Base-by-base conservation (phyloP, 768 basidiomycete species). In the Suillus subluteus region DNA sequence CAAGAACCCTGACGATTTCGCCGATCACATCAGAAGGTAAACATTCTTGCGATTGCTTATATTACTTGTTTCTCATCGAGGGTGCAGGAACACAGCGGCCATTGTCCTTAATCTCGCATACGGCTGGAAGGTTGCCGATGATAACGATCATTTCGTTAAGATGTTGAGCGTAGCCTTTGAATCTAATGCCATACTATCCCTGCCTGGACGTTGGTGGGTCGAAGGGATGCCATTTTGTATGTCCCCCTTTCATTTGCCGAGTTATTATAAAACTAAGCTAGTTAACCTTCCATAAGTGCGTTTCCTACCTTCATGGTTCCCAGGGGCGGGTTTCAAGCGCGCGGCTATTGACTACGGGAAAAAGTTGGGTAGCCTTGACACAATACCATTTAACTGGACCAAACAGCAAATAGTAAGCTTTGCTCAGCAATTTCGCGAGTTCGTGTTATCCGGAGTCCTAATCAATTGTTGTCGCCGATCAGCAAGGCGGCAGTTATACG, bases 271-370 rank as follows among this genome's bases (percentile, higher is more conserved):
- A 38, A 37, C 37, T 58, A 23, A 38, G 35, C 16, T n/a, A 58
- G 6, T 21, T 37, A 37, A 15, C 54, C 55, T 56, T 21, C 21
- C 6, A 37, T 38, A 1, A 38, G 56, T 58, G 38, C 56, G 56
- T 38, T 58, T 58, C 35, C 38, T 74, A 15, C 73, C 73, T 0
- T 69, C 70, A 1, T 73, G 73, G 73, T 12, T 72, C 12, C 73
- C 73, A 8, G 68, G 71, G 11, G 69, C 69, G 3, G 62, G 55
- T 2, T 74, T 74, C 50, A 68, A 72, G 61, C 64, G 50, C 37
- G 67, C 7, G 32, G 70, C 71, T 8, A 43, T 41, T 12, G 35
- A 67, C 52, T 65, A 68, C 41, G 54, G 69, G 8, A 41, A 16
- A 26, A 68, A 70, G 32, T 0, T 66, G 18, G 48, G 30, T 6